Evolutionary conservation across 768 basidiomycete species (phyloP), one percentile per base, ranked within the genome.

Genomic region (Tulasnella sp.): DNA sequence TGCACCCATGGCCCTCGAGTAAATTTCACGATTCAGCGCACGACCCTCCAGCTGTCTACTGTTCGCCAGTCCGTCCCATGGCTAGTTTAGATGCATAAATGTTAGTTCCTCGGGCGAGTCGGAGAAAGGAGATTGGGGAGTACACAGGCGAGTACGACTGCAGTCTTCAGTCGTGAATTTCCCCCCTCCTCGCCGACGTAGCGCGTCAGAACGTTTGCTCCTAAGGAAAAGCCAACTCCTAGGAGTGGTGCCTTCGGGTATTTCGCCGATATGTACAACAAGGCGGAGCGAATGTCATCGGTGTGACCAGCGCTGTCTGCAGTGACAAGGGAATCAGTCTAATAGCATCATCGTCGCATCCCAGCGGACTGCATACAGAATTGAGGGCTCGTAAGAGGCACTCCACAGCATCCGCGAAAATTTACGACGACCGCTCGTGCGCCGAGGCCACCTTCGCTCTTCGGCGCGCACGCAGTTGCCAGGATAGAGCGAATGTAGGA

Each of bases 191-290:
- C 91, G 5, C 92, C 94, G 71, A 96, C 84, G 82, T 97, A 97
- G 78, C 93, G 88, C 40, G 94, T 92, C 79, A 99, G 84, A 42
- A 98, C 92, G 81, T 93, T 94, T 58, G 96, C 93, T 58, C 97
- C 97, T 45, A 99, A 88, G 4, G 95, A 97, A 85, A 97, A 99
- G 8, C 96, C 94, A 12, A 97, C 83, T 17, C 93, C 97, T 22
- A 97, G 83, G 45, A 98, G 84, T 3, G 91, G 93, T 0, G 97
- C 94, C 12, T 86, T 84, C 1, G 97, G 96, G 80, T 91, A 96
- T 77, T 82, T 81, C 69, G 88, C 82, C 1, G 90, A 86, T 74
- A 98, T 88, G 83, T 93, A 91, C 79, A 91, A 86, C 70, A 97
- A 82, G 0, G 93, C 92, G 77, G 89, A 88, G 36, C 95, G 90